These are phyloP conservation scores for Raddia guianensis DNA, from an alignment of 176 grass and related monocot genomes.

Conservation along the genomic window DNA sequence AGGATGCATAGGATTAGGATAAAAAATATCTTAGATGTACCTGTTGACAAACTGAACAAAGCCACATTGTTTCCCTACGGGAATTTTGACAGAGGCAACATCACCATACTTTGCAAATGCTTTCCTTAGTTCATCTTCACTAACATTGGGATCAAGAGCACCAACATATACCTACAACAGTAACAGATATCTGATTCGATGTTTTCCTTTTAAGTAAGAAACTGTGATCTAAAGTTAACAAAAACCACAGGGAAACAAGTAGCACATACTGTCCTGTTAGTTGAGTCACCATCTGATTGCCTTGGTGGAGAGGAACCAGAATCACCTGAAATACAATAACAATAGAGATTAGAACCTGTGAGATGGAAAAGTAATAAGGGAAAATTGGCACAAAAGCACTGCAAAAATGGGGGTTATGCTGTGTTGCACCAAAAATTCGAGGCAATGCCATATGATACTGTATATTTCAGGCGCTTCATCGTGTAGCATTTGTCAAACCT, in stretches of 20 bases:
- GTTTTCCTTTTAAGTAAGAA: not conserved
- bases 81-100: conserved; percentile 93
- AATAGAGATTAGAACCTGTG: conserved; percentile 14
- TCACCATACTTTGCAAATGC: conserved; percentile 86
- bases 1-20: conserved; percentile 7
- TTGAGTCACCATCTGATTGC: conserved; percentile 55
- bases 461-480: too few species aligned
- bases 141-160: conserved; percentile 71
- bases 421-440: too few species aligned
- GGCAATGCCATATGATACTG: too few species aligned
- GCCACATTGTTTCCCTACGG: conserved; percentile 86
- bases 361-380: not conserved
- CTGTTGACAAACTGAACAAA: conserved; percentile 95
- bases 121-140: conserved; percentile 87
- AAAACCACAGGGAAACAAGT: not conserved
- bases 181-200: conserved; percentile 16
- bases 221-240: not conserved
- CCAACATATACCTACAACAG: conserved; percentile 88
- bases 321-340: conserved; percentile 48
- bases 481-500: too few species aligned
- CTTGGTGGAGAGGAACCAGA: conserved; percentile 58
- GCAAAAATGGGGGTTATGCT: too few species aligned
- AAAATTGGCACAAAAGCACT: too few species aligned
- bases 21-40: conserved; percentile 47
- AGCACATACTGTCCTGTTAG: conserved; percentile 56